These are phyloP conservation scores for Pseudonectria buxi DNA, from an alignment of 2,329 filamentous ascomycete genomes.

Conservation along the genomic window DNA sequence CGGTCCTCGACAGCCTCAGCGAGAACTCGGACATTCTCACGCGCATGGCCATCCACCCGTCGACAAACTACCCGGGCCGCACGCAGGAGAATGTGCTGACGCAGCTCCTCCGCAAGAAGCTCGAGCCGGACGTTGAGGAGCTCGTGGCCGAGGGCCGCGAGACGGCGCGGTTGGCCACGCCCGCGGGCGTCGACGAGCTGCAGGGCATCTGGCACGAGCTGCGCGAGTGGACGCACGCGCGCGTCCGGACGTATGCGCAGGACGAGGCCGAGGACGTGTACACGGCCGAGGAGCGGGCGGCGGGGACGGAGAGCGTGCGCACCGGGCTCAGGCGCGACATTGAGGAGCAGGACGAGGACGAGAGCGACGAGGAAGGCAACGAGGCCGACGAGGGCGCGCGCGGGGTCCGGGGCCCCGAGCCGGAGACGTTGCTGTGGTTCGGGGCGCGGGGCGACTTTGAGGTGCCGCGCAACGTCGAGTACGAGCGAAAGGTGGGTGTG, in stretches of 20 bases:
- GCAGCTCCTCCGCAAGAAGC: slow-evolving; percentile 72
- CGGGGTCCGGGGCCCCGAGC: slow-evolving; percentile 32
- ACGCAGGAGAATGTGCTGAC: slow-evolving; percentile 60
- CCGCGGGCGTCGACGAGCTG: slow-evolving; percentile 39
- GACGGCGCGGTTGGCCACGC: slow-evolving; percentile 33
- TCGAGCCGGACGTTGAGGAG: slow-evolving; percentile 70
- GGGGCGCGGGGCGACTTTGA: slow-evolving; percentile 37
- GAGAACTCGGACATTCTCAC: slow-evolving; percentile 62
- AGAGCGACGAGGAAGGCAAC: slow-evolving; percentile 47
- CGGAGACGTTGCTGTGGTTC: slow-evolving; percentile 43
- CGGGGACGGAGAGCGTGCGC: slow-evolving; percentile 61
- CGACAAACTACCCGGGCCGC: slow-evolving; percentile 66
- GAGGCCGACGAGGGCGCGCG: slow-evolving; percentile 21
- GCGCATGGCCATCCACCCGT: slow-evolving; percentile 66
- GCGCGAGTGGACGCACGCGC: slow-evolving; percentile 33
- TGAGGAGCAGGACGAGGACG: slow-evolving; percentile 49
- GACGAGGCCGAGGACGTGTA: slow-evolving; percentile 54
- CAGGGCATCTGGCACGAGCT: slow-evolving; percentile 51
- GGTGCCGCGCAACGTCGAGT: slow-evolving; percentile 39
- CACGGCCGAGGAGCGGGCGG: slow-evolving; percentile 62
- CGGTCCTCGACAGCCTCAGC: slow-evolving; percentile 57
- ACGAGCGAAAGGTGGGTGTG: slow-evolving; percentile 28
- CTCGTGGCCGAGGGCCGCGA: slow-evolving; percentile 60
- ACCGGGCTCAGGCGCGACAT: slow-evolving; percentile 59
- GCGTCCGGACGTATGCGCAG: slow-evolving; percentile 35